A percentile compares a stretch with the other conserved stretches of the same genome.
Conservation (phyloP, 2,329 filamentous ascomycete genomes). For the Venturiaceae sp. region DNA sequence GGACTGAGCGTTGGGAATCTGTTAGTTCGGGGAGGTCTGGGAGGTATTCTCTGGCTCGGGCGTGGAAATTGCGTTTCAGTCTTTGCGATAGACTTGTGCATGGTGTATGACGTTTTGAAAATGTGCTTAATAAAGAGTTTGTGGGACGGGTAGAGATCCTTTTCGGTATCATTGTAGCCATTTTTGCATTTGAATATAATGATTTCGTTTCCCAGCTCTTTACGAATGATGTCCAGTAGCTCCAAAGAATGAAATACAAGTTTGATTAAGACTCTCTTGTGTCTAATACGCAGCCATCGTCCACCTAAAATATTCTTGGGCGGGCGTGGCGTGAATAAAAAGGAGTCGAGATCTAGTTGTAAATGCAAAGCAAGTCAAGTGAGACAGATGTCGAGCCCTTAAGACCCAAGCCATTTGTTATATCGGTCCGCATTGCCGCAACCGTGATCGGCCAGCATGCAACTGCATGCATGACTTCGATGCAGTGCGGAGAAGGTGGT, state of each 20-base stretch:
- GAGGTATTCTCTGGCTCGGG: neutral
- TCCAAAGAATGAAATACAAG: no score
- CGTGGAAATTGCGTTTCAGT: neutral
- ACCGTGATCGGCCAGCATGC: neutral
- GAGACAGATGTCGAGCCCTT: no score
- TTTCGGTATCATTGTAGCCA: neutral
- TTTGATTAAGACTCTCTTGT: no score
- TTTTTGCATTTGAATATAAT: neutral
- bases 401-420: neutral
- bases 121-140: neutral
- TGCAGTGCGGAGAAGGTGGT: neutral
- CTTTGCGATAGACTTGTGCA: neutral
- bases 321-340: no score
- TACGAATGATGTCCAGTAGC: no score
- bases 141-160: neutral
- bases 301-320: no score
- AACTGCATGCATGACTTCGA: neutral
- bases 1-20: conserved; percentile 31
- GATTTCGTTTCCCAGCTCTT: no score
- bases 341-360: no score
- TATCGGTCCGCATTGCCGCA: neutral
- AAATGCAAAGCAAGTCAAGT: no score
- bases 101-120: neutral
- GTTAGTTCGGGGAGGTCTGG: conserved; percentile 23
- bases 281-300: no score